Evolutionary conservation across 441 rosid species (phyloP).

Genomic region (Codiaeum variegatum): DNA sequence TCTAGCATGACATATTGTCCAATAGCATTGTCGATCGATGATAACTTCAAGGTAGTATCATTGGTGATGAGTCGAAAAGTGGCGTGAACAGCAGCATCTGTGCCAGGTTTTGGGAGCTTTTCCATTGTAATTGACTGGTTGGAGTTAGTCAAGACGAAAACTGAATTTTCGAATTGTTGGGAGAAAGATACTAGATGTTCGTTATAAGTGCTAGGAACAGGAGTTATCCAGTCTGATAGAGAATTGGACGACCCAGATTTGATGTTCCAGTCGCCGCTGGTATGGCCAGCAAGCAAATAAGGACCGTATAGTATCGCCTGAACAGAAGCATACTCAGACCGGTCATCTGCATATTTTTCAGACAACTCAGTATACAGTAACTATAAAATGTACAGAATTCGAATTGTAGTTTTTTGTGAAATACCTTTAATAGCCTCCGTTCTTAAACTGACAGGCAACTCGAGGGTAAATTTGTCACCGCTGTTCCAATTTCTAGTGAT

Average conservation of each 20-base stretch:
- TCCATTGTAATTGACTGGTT: slow-evolving; percentile 69
- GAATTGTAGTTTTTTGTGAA: background rate
- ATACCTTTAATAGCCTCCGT: slow-evolving; percentile 82
- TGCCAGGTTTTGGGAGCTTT: slow-evolving; percentile 45
- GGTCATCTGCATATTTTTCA: slow-evolving; percentile 55
- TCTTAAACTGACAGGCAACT: slow-evolving; percentile 60
- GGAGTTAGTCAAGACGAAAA: slow-evolving; percentile 53
- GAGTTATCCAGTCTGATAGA: slow-evolving; percentile 51
- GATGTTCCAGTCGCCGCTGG: slow-evolving; percentile 64
- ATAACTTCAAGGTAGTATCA: slow-evolving; percentile 14
- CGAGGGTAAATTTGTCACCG: slow-evolving; percentile 53
- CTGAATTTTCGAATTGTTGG: slow-evolving; percentile 43
- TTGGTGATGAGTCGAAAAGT: slow-evolving; percentile 62
- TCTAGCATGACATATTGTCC: slow-evolving; percentile 68
- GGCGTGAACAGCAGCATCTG: slow-evolving; percentile 50
- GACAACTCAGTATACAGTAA: background rate
- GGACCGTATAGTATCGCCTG: slow-evolving; percentile 87
- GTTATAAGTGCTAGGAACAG: slow-evolving; percentile 52
- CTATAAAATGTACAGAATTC: background rate
- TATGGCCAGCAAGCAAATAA: slow-evolving; percentile 68
- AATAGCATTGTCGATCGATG: slow-evolving; percentile 19
- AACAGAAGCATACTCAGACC: slow-evolving; percentile 60
- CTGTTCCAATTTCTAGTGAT: slow-evolving; percentile 55
- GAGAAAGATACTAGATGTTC: slow-evolving; percentile 53
- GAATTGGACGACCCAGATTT: slow-evolving; percentile 36